phyloP scores from a whole-genome alignment of 2,329 filamentous ascomycete species.

The Corniculantispora saksenae region DNA sequence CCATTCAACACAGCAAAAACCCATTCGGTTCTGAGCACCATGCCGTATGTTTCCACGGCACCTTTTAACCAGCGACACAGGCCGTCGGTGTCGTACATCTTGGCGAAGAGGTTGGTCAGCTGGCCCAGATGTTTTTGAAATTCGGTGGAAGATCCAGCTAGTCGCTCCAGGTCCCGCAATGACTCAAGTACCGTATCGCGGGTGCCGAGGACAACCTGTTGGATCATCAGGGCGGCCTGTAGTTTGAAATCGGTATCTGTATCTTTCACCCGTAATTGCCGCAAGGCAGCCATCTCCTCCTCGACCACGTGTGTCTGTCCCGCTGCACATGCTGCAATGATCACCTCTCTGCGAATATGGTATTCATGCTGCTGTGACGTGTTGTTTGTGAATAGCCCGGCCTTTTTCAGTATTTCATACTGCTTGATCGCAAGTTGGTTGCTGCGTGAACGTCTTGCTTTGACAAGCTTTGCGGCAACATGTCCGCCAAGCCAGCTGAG shows the following conservation, averaged over 20 bases:
- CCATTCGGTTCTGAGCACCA: slow-evolving; percentile 32
- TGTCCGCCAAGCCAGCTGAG: neutral
- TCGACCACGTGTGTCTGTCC: neutral
- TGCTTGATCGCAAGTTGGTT: neutral
- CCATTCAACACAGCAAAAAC: slow-evolving; percentile 33
- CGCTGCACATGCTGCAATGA: slow-evolving; percentile 4
- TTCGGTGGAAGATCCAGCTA: neutral
- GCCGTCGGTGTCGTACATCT: slow-evolving; percentile 28
- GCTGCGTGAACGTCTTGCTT: neutral
- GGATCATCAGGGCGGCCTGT: slow-evolving; percentile 10
- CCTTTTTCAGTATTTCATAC: neutral
- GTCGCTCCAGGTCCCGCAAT: neutral
- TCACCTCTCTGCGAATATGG: slow-evolving; percentile 1
- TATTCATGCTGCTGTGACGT: neutral
- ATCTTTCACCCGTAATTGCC: neutral
- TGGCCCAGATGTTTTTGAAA: slow-evolving; percentile 8
- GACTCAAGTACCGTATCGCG: neutral
- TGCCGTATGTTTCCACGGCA: slow-evolving; percentile 28
- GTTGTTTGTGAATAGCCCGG: slow-evolving; percentile 1
- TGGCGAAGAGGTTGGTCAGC: slow-evolving; percentile 24
- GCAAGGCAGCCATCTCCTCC: neutral
- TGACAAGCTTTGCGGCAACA: neutral
- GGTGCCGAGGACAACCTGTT: neutral
- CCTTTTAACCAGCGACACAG: slow-evolving; percentile 32
- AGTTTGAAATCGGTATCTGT: slow-evolving; percentile 6